These are phyloP conservation scores for Stereum hirsutum DNA, from an alignment of 1,284 basidiomycete genomes.

Conservation along the genomic window DNA sequence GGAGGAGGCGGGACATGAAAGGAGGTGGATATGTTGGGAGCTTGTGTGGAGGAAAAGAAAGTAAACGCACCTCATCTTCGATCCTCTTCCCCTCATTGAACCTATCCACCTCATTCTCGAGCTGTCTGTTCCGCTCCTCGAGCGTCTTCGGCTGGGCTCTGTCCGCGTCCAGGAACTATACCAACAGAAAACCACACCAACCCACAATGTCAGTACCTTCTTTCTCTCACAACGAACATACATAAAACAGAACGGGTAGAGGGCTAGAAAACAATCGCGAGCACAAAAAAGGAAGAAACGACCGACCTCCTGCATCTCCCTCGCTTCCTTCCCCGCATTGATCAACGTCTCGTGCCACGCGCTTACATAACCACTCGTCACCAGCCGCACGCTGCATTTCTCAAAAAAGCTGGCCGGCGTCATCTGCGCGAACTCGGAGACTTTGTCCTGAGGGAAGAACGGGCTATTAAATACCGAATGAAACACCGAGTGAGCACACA, in stretches of 20 bases:
- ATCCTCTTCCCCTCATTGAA: constrained; percentile 66
- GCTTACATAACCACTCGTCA: constrained; percentile 62
- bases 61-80: constrained; percentile 44
- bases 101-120: constrained; percentile 73
- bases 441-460: constrained; percentile 96
- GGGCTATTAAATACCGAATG: constrained; percentile 45
- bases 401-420: constrained; percentile 68
- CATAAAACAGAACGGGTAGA: neutral
- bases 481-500: neutral
- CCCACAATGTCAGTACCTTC: too few species aligned
- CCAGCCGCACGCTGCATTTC: constrained; percentile 94
- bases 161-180: constrained; percentile 44
- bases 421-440: constrained; percentile 93
- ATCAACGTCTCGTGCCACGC: constrained; percentile 82
- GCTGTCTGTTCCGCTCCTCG: constrained; percentile 62
- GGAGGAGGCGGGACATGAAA: too few species aligned
- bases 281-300: too few species aligned
- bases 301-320: constrained; percentile 44
- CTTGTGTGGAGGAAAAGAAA: neutral
- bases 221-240: neutral
- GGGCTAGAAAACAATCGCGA: too few species aligned
- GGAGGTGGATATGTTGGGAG: constrained; percentile 43
- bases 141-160: constrained; percentile 53
- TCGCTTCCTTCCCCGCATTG: constrained; percentile 53
- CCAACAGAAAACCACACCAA: too few species aligned